phyloP scores from a whole-genome alignment of 2,329 filamentous ascomycete species.

The Myriosclerotinia duriaeana region DNA sequence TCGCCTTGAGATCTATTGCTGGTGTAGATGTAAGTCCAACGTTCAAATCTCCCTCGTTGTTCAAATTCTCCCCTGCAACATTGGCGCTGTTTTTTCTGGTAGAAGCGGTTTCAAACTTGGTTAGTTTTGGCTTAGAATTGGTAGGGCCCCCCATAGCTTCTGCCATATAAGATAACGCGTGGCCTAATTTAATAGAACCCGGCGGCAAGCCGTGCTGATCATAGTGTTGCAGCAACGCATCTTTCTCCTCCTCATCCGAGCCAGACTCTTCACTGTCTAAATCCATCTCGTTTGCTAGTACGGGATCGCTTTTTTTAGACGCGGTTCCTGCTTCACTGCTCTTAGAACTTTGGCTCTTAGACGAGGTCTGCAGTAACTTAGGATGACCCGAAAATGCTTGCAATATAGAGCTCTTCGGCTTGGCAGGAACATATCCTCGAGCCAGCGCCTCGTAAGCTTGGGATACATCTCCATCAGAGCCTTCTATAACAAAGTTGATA shows the following conservation, averaged over 20 bases:
- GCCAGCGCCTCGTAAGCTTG: constrained; percentile 38
- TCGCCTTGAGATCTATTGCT: constrained; percentile 37
- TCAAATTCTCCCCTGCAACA: constrained; percentile 26
- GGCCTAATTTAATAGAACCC: constrained; percentile 39
- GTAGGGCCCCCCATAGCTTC: constrained; percentile 31
- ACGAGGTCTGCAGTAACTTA: background rate
- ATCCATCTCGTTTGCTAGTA: constrained; percentile 20
- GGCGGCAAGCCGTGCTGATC: constrained; percentile 39
- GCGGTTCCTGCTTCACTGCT: constrained; percentile 8
- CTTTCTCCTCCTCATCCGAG: constrained; percentile 37
- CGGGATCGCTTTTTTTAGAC: background rate
- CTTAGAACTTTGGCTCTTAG: background rate
- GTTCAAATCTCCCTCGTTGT: constrained; percentile 23
- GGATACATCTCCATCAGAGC: constrained; percentile 35
- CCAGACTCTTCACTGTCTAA: constrained; percentile 28
- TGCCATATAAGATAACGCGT: constrained; percentile 37
- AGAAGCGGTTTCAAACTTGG: constrained; percentile 28
- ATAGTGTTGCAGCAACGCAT: constrained; percentile 39
- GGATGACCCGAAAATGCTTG: constrained; percentile 23
- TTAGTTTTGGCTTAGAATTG: constrained; percentile 20
- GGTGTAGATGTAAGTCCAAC: constrained; percentile 33
- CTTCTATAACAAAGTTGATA: constrained; percentile 37
- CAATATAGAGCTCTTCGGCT: constrained; percentile 34
- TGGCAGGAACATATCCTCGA: constrained; percentile 34
- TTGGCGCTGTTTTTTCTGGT: constrained; percentile 37